Evolutionary conservation across 306 rosid species (phyloP).

Genomic region (Vigna unguiculata): DNA sequence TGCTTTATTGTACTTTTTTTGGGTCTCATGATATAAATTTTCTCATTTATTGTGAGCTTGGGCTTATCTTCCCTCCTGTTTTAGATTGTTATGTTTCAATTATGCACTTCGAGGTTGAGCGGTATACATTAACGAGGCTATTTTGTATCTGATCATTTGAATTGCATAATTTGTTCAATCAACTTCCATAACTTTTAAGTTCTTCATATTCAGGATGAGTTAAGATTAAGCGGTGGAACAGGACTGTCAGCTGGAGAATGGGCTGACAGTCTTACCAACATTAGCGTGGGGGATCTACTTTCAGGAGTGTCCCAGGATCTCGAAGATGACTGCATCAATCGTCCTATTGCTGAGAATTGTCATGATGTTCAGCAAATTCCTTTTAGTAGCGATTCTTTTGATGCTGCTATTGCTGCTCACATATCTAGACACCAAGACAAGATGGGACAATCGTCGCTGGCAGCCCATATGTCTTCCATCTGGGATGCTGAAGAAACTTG

Average conservation of each 20-base stretch:
- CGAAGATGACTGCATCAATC: slow-evolving; percentile 58
- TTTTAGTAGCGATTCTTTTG: slow-evolving; percentile 93
- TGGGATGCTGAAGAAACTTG: slow-evolving; percentile 98
- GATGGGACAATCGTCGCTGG: slow-evolving; percentile 63
- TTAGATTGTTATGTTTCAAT: slow-evolving; percentile 27
- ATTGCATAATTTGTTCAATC: slow-evolving; percentile 29
- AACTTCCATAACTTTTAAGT: slow-evolving; percentile 33
- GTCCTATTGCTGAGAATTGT: slow-evolving; percentile 57
- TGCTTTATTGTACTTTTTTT: slow-evolving; percentile 27
- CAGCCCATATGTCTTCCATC: slow-evolving; percentile 76
- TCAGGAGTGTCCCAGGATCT: slow-evolving; percentile 64
- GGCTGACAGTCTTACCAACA: slow-evolving; percentile 98
- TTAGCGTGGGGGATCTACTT: slow-evolving; percentile 89
- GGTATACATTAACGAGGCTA: slow-evolving; percentile 17
- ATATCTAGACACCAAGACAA: slow-evolving; percentile 75
- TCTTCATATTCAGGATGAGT: slow-evolving; percentile 61
- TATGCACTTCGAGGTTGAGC: not conserved
- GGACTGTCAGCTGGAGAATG: slow-evolving; percentile 86
- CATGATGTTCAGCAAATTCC: slow-evolving; percentile 77
- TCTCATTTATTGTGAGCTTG: slow-evolving; percentile 27
- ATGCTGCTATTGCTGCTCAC: slow-evolving; percentile 99
- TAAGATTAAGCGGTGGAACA: slow-evolving; percentile 62
- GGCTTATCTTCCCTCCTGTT: not conserved
- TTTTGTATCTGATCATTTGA: slow-evolving; percentile 30
- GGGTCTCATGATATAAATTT: slow-evolving; percentile 15